Percentiles rank a stretch among this genome's conserved stretches.
Conservation (phyloP, 75 land plant genomes). For the Pinus albicaulis region DNA sequence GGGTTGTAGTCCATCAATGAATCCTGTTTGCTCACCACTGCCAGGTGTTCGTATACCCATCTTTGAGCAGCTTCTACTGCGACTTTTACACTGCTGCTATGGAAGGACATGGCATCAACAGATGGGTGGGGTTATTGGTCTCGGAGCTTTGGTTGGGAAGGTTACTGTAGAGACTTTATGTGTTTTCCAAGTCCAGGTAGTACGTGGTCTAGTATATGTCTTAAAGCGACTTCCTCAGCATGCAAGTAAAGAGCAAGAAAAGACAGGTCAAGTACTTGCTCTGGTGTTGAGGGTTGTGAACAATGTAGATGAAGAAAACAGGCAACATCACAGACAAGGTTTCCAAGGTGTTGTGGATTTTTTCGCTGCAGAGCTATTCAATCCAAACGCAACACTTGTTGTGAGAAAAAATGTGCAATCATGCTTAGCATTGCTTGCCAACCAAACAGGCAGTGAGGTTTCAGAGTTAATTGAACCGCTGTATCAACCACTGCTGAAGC, state of each 20-base stretch:
- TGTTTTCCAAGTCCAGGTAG: conserved; percentile 83
- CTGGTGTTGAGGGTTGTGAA: conserved; percentile 98
- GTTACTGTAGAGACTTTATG: conserved; percentile 93
- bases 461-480: conserved; percentile 91
- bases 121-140: conserved; percentile 99
- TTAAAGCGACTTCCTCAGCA: conserved; percentile 88
- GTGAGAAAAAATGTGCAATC: conserved; percentile 95
- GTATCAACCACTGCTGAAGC: conserved; percentile 87
- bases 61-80: conserved; percentile 96
- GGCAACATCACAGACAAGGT: conserved; percentile 80
- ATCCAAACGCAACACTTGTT: conserved; percentile 84
- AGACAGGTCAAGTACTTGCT: conserved; percentile 94
- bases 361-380: conserved; percentile 93
- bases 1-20: conserved; percentile 96
- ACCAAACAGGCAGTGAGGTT: conserved; percentile 98
- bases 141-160: conserved; percentile 98
- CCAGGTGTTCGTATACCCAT: conserved; percentile 92
- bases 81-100: conserved; percentile 97
- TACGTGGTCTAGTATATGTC: conserved; percentile 87
- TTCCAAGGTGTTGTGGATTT: conserved; percentile 95
- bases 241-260: conserved; percentile 97
- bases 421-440: conserved; percentile 93
- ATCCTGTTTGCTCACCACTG: conserved; percentile 97
- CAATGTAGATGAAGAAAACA: conserved; percentile 96
- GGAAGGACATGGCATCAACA: conserved; percentile 98